Evolutionary conservation across 2,329 filamentous ascomycete genomes (phyloP).

Genomic region (Colletotrichum tropicale): DNA sequence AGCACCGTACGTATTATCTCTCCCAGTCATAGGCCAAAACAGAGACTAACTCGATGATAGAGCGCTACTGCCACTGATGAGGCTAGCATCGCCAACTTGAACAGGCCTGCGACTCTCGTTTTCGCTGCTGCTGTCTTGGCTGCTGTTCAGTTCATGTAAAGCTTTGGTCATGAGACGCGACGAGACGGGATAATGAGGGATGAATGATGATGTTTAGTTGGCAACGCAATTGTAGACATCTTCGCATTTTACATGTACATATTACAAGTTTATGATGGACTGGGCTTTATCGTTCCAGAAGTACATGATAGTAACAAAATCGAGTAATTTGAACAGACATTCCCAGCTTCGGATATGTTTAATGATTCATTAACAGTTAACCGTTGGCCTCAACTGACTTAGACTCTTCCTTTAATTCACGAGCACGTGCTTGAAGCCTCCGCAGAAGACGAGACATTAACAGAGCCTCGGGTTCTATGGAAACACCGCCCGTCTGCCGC

Average conservation of each 20-base stretch:
- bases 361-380: background rate
- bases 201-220: background rate
- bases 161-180: background rate
- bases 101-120: background rate
- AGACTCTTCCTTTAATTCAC: background rate
- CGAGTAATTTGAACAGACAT: fast-evolving
- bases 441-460: background rate
- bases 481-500: background rate
- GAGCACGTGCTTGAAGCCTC: background rate
- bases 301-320: background rate
- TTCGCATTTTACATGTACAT: background rate
- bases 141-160: background rate
- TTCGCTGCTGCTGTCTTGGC: background rate
- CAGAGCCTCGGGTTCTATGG: background rate
- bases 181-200: background rate
- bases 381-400: background rate
- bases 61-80: background rate
- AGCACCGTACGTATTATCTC: background rate
- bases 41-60: background rate
- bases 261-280: background rate
- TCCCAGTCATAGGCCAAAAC: background rate
- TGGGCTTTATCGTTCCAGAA: background rate
- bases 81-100: background rate
- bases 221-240: background rate
- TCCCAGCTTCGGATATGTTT: background rate